Base-by-base conservation (phyloP, 2,329 filamentous ascomycete genomes). In the Fusarium sacchari region DNA sequence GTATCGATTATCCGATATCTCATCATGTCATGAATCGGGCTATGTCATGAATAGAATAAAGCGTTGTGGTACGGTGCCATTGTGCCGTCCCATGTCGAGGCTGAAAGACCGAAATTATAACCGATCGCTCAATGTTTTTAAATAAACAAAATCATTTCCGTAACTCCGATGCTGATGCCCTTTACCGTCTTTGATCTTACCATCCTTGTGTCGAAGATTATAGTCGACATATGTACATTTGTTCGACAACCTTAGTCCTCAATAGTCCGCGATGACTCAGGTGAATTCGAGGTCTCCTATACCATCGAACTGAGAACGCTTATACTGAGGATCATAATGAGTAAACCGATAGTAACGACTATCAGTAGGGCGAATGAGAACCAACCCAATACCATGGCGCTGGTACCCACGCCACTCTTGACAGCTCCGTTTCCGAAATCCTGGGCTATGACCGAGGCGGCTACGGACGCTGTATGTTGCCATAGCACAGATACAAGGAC, bases 301-400 rank as follows among this genome's bases (percentile, higher is more conserved):
- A 82, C 84, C 80, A 90, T 83, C 78, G 93, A 88, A 76, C 90
- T 88, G 74, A 98, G 85, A 64, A 97, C 88, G 76, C 92, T 89
- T 80, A 98, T 96, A 84, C 95, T 98, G 82, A 98, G 85, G 79
- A 98, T 97, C 95, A 98, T 98, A 79, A 98, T 93, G 71, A 99
- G 86, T 82, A 98, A 83, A 63, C 96, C 96, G 79, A 98, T 96
- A 55, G 96, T 98, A 60, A 98, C 96, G 71, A 98, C 92, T 78
- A 99, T 97, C 74, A 99, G 88, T 60, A 98, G 83, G 28, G 94
- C 93, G 80, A 99, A 98, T 46, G 94, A 94, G 83, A 99, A 98
- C 96, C 96, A 99, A 67, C 96, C 96, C 79, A 99, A 88, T 24
- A 98, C 94, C 94, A 99, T 98, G 64, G 96, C 96, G 43, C 92